Conservation (phyloP, 2,329 filamentous ascomycete species). For the Colletotrichum camelliae region DNA sequence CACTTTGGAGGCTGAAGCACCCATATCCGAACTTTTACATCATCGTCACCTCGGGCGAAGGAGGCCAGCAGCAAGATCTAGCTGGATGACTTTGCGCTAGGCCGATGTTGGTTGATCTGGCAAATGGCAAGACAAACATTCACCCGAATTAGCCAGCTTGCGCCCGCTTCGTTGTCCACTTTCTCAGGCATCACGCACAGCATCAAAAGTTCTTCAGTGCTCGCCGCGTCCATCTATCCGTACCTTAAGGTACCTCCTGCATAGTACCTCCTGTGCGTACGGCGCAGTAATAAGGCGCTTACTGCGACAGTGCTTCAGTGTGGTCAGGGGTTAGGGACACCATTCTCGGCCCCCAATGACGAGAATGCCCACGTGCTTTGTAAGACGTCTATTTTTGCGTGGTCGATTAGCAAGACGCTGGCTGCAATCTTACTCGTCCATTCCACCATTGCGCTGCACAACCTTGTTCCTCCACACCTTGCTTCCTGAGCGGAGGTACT, state of each 20-base stretch:
- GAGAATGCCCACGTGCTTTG: constrained; percentile 19
- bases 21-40: neutral
- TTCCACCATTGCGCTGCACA: neutral
- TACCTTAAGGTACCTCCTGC: neutral
- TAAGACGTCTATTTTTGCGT: constrained; percentile 19
- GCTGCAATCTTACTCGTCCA: neutral
- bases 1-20: neutral
- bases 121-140: neutral
- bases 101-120: neutral
- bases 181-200: neutral
- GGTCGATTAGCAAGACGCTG: constrained; percentile 12
- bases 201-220: neutral
- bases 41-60: neutral
- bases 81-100: neutral
- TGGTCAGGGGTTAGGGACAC: neutral
- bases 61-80: neutral
- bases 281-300: neutral
- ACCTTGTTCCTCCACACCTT: neutral
- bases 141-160: neutral
- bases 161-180: neutral
- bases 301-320: neutral
- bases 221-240: neutral
- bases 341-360: constrained; percentile 18
- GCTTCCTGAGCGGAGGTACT: neutral
- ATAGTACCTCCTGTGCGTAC: neutral